Conservation (phyloP, 2,329 filamentous ascomycete genomes). For the Alternaria brassicicola region DNA sequence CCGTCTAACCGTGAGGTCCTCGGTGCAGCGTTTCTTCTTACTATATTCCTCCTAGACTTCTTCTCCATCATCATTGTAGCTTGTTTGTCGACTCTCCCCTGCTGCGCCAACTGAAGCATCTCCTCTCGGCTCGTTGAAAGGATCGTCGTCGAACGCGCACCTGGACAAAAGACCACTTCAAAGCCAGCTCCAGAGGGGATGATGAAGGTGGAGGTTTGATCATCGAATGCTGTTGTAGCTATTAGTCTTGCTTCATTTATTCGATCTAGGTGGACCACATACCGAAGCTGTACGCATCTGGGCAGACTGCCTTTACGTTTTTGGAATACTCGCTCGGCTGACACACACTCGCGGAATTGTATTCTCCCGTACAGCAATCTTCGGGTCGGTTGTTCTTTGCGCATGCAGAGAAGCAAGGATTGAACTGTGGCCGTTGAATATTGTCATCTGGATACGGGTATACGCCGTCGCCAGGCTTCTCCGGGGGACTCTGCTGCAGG, state of each 20-base stretch:
- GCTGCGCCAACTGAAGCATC: constrained; percentile 43
- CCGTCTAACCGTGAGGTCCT: neutral
- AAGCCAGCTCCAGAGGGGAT: constrained; percentile 72
- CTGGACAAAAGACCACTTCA: constrained; percentile 79
- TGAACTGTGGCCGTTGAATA: constrained; percentile 72
- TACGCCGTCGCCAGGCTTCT: constrained; percentile 73
- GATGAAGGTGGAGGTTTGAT: constrained; percentile 63
- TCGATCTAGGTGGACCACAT: constrained; percentile 43
- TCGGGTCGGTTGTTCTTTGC: constrained; percentile 68
- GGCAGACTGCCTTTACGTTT: constrained; percentile 75
- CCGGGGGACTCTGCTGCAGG: constrained; percentile 70
- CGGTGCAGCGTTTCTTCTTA: constrained; percentile 26
- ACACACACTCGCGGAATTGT: constrained; percentile 68
- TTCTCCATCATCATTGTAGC: constrained; percentile 26
- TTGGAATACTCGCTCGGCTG: constrained; percentile 70
- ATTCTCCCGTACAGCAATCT: constrained; percentile 78
- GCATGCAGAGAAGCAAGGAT: constrained; percentile 79
- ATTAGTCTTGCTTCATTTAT: neutral
- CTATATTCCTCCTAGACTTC: constrained; percentile 22
- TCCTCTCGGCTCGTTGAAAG: constrained; percentile 48
- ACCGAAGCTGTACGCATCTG: constrained; percentile 84
- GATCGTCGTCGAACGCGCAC: constrained; percentile 58
- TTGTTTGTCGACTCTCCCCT: constrained; percentile 38
- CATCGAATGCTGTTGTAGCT: constrained; percentile 58
- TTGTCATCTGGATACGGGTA: constrained; percentile 82